Evolutionary conservation across 805 yeast species (phyloP), one percentile per base, ranked within the genome.

Genomic region (Lachancea kluyveri): DNA sequence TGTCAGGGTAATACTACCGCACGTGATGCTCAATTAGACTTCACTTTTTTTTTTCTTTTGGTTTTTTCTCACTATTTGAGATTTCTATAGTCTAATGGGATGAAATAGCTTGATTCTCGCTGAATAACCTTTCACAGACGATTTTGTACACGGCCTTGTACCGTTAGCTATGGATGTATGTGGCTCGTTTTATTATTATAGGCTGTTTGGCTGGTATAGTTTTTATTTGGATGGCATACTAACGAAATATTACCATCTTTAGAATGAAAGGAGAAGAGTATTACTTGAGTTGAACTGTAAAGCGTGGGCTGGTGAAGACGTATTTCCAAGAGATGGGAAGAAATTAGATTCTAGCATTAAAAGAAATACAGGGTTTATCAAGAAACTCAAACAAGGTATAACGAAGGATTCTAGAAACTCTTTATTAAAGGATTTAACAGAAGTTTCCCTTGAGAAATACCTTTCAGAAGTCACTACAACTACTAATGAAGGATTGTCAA

Each of bases 291-390:
- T 64, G 16, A 78, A 79, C 45, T 24, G 36, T 0, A 44, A 51
- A 33, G 78, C 80, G 2, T 76, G 84, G 82, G 51, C 55, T 21
- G 81, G 77, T 1, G 68, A 59, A 14, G 44, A 40, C 12, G 57
- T 58, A n/a, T 49, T 51, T 31, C 47, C 48, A n/a, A 25, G 48
- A 9, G 34, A 42, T 6, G 39, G 36, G 10, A 30, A 44, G 7
- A 72, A 70, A 39, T 54, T 77, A 7, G 95, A 87, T 50, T 64
- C 94, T 0, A 79, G 88, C 35, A 62, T 87, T 42, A 87, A 87
- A 63, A 83, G 79, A 53, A 84, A 88, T 50, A 74, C 85, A 3
- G 80, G 86, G 0, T 82, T 84, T 48, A 77, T 86, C 30, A 81
- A 78, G 51, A 80, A 79, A 45, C 50, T 87, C 31, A 69, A 77